Evolutionary conservation across 2,329 filamentous ascomycete species (phyloP).

Genomic region (Microdochium paspali): DNA sequence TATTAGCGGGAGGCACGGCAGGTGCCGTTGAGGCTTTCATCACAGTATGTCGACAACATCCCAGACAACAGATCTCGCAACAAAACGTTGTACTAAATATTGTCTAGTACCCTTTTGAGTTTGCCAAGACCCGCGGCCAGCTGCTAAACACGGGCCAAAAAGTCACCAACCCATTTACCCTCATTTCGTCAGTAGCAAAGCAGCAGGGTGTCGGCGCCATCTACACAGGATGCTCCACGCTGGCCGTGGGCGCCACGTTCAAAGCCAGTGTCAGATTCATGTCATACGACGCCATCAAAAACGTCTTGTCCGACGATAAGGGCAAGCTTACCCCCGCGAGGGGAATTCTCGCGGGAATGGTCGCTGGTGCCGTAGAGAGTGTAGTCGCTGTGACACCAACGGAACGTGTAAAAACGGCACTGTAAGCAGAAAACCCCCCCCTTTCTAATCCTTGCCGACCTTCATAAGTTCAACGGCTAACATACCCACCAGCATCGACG

Average conservation of each 20-base stretch:
- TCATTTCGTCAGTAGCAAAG: slow-evolving; percentile 44
- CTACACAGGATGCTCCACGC: slow-evolving; percentile 44
- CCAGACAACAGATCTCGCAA: too few relatives aligned
- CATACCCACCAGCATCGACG: slow-evolving; percentile 20
- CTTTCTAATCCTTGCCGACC: too few relatives aligned
- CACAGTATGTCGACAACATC: slow-evolving; percentile 34
- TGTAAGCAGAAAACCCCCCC: slow-evolving; percentile 19
- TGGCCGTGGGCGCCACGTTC: slow-evolving; percentile 49
- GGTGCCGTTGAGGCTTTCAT: slow-evolving; percentile 41
- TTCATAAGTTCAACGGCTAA: too few relatives aligned
- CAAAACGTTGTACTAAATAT: too few relatives aligned
- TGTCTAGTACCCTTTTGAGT: slow-evolving; percentile 51
- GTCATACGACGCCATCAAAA: slow-evolving; percentile 56
- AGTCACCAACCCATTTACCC: slow-evolving; percentile 40
- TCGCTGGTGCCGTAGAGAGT: slow-evolving; percentile 50
- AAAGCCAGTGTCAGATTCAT: slow-evolving; percentile 61
- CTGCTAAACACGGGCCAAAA: slow-evolving; percentile 22
- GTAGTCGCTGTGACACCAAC: slow-evolving; percentile 59
- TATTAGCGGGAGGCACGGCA: slow-evolving; percentile 39
- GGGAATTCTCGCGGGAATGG: slow-evolving; percentile 56
- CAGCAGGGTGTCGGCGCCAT: slow-evolving; percentile 45
- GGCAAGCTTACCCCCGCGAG: slow-evolving; percentile 44
- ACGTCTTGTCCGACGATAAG: slow-evolving; percentile 42
- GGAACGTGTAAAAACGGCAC: slow-evolving; percentile 58
- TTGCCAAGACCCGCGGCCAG: slow-evolving; percentile 53